Evolutionary conservation across 2,329 filamentous ascomycete species (phyloP).

Genomic region (Fusarium albidum): DNA sequence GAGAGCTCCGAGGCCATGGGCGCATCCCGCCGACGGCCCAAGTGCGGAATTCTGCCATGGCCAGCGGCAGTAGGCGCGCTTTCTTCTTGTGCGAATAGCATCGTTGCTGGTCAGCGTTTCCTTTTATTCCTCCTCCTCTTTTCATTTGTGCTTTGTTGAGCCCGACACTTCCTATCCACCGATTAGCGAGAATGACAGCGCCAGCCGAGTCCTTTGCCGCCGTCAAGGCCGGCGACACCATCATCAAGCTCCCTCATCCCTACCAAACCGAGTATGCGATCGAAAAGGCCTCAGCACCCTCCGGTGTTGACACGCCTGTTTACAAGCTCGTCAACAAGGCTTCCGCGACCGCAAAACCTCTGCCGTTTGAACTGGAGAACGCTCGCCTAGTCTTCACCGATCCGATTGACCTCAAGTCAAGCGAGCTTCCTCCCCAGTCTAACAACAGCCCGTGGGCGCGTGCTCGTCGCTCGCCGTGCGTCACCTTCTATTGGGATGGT

Average conservation of each 20-base stretch:
- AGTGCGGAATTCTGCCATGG: conserved; percentile 15
- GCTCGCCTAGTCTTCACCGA: conserved; percentile 54
- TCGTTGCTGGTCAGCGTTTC: conserved; percentile 7
- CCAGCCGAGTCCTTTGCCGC: conserved; percentile 30
- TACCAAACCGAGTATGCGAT: conserved; percentile 57
- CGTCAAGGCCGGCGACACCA: conserved; percentile 44
- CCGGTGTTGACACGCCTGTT: conserved; percentile 34
- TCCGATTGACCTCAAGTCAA: conserved; percentile 57
- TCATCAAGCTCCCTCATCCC: conserved; percentile 59
- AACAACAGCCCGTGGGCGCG: conserved; percentile 66
- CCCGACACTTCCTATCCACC: not conserved
- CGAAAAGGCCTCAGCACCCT: conserved; percentile 41
- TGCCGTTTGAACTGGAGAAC: conserved; percentile 44
- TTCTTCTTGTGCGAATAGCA: conserved; percentile 33
- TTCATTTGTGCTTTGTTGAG: not conserved
- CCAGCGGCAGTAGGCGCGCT: not conserved
- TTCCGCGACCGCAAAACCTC: conserved; percentile 37
- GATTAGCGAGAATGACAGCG: conserved; percentile 27
- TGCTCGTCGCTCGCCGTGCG: conserved; percentile 61
- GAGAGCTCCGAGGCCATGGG: conserved; percentile 3
- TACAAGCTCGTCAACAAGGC: conserved; percentile 48
- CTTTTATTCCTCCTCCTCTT: conserved; percentile 5
- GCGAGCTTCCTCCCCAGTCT: conserved; percentile 56
- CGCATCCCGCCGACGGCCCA: conserved; percentile 11
- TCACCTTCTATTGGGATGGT: conserved; percentile 54